Conservation (phyloP, 257 asterid genomes). For the Datura wrightii region DNA sequence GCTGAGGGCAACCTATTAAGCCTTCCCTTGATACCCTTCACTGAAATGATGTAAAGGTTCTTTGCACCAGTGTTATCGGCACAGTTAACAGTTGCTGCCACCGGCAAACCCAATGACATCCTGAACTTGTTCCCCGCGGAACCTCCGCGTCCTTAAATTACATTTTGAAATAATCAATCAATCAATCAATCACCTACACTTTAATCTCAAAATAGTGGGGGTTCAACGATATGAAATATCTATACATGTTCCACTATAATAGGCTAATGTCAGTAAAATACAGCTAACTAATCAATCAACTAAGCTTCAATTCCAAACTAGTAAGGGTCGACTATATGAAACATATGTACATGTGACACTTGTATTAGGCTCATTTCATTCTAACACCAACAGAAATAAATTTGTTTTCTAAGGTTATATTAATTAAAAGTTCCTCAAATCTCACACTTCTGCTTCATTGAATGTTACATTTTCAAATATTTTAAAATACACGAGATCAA, state of each 20-base stretch:
- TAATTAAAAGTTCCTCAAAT: not conserved
- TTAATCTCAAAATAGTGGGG: not conserved
- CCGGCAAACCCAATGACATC: slow-evolving; percentile 79
- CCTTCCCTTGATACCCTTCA: slow-evolving; percentile 71
- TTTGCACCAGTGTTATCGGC: slow-evolving; percentile 73
- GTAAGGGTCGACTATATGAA: no score
- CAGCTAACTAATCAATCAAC: not conserved
- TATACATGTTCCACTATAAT: not conserved
- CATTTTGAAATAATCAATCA: not conserved
- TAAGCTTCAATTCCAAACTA: no score
- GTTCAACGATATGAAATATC: not conserved
- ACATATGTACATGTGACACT: no score
- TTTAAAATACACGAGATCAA: not conserved
- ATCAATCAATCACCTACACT: not conserved
- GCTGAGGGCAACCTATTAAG: slow-evolving; percentile 76
- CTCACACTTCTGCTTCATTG: not conserved
- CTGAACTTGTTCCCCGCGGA: slow-evolving; percentile 76
- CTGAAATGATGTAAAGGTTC: slow-evolving; percentile 69
- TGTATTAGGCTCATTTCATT: not conserved
- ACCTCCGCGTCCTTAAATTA: slow-evolving; percentile 63
- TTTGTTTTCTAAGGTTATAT: not conserved
- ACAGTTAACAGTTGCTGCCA: slow-evolving; percentile 73
- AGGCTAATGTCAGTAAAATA: not conserved
- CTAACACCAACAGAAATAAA: not conserved
- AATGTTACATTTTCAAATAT: not conserved